phyloP scores from a whole-genome alignment of 805 yeast genomes.

The Scheffersomyces amazonensis region DNA sequence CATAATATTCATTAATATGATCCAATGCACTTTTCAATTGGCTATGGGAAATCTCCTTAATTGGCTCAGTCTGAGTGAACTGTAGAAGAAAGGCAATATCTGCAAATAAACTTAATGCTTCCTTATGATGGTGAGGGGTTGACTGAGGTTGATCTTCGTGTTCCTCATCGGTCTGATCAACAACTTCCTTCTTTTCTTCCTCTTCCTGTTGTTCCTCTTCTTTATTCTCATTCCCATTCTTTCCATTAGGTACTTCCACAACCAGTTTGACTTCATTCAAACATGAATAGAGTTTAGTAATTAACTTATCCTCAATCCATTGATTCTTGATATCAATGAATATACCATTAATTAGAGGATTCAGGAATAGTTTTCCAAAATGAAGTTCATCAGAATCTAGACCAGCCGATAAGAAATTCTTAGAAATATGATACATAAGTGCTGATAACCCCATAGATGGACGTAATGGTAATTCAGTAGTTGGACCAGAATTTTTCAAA shows the following conservation, averaged over 20 bases:
- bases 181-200: background rate
- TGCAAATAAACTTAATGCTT: slow-evolving; percentile 11
- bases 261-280: background rate
- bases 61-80: slow-evolving; percentile 5
- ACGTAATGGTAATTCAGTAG: slow-evolving; percentile 4
- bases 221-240: background rate
- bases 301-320: slow-evolving; percentile 21
- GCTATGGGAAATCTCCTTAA: background rate
- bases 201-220: background rate
- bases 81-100: slow-evolving; percentile 20
- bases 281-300: slow-evolving; percentile 5
- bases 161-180: slow-evolving; percentile 1
- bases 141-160: background rate
- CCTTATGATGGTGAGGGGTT: too few relatives aligned
- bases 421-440: slow-evolving; percentile 15
- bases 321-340: slow-evolving; percentile 27
- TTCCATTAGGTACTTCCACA: background rate
- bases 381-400: slow-evolving; percentile 3
- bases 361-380: slow-evolving; percentile 20
- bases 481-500: background rate
- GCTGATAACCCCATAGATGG: slow-evolving; percentile 18
- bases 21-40: background rate
- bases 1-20: background rate
- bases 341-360: slow-evolving; percentile 9
- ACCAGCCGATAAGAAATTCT: slow-evolving; percentile 8